Evolutionary conservation across 1,284 basidiomycete genomes (phyloP), one percentile per base, ranked within the genome.

Genomic region (Tilletia indica): DNA sequence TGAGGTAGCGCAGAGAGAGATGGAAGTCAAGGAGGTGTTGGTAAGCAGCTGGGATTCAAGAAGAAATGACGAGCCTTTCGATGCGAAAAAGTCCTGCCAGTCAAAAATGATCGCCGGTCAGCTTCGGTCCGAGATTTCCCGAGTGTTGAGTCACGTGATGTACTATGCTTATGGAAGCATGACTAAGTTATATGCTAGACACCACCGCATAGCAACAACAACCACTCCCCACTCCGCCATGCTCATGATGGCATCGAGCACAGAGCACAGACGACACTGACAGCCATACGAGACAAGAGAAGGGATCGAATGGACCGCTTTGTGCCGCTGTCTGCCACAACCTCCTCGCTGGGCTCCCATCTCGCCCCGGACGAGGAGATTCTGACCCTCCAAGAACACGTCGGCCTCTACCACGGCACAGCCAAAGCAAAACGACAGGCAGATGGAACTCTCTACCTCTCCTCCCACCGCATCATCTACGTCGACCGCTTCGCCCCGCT

Each of bases 401-500:
- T 83, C 61, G 82, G 82, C 25, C 73, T 83, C 19, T 83, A 83
- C 71, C 78, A 82, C 54, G 79, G 94, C 70, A 88, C 89, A 76
- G 90, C 92, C 86, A 97, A 97, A 86, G 87, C 91, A 25, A 86
- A 89, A 58, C 86, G 88, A 67, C 89, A 93, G 84, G 89, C 91
- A 85, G 85, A 88, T 68, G 93, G 93, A 39, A 89, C 88, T 0
- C 84, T 92, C 1, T 88, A 92, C 81, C 87, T 93, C 34, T 93
- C 95, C 0, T 92, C 90, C 0, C 93, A 97, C 83, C 90, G 96
- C 66, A 85, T 93, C 2, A 90, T 94, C 86, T 94, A 92, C 86
- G 87, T 93, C 76, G 90, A 93, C 79, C 0, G 90, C 91, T 80
- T 85, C 86, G 34, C 85, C 92, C 74, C 78, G 38, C 77, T 74